Conservation (phyloP, 73 alveolate genomes). For the Tetrahymena thermophila region DNA sequence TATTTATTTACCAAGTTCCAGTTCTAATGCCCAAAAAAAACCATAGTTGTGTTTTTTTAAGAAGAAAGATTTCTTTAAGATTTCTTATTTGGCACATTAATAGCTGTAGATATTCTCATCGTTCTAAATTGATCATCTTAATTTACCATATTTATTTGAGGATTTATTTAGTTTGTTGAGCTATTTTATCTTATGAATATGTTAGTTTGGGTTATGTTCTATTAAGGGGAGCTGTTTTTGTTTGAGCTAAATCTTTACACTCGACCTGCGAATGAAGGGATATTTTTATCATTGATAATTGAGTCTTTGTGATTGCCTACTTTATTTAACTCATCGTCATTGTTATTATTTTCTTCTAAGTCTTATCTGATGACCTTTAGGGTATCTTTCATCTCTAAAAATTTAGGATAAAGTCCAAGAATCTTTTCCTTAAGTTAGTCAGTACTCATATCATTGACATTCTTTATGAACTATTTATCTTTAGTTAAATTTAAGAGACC, state of each 20-base stretch:
- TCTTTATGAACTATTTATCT: background rate
- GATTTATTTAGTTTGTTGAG: background rate
- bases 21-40: conserved; percentile 60
- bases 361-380: background rate
- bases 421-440: background rate
- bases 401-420: background rate
- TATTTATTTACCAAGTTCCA: conserved; percentile 50
- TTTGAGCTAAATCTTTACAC: background rate
- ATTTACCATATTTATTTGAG: background rate
- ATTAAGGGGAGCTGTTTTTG: background rate
- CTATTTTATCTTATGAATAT: background rate
- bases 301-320: background rate
- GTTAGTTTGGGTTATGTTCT: background rate
- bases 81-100: background rate
- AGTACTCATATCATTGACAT: background rate
- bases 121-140: background rate
- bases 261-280: background rate
- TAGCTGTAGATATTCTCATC: background rate
- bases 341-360: background rate
- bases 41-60: background rate
- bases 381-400: background rate
- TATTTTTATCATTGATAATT: background rate
- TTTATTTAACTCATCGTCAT: background rate
- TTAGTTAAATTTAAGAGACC: background rate
- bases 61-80: background rate